Evolutionary conservation across 2,329 filamentous ascomycete species (phyloP), one percentile per base, ranked within the genome.

Genomic region (Hymenoscyphus linearis): DNA sequence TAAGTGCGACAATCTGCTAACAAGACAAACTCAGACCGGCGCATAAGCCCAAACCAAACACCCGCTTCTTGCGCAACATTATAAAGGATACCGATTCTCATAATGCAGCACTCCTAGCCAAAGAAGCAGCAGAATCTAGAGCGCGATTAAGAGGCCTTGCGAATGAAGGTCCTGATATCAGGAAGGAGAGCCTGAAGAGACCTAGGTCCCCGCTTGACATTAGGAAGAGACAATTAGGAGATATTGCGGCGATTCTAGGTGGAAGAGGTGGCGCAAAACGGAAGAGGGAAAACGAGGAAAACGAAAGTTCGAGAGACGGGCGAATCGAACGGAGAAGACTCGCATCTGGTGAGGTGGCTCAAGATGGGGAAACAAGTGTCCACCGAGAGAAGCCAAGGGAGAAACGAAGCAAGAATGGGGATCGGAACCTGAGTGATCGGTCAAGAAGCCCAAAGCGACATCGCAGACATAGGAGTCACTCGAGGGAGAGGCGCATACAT

Each of bases 11-110:
- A 14, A 13, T 25, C 10, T 14, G 40, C 40, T 25, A 9, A 37
- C 31, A 67, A 54, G 4, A 37, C 31, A 67, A 54, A 16, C 34
- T 52, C 34, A 73, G 71, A 61, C 70, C 69, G 59, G 76, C 82
- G 53, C 83, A 83, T 67, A 84, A 87, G 65, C 91, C 90, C 0
- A 97, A 93, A 73, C 93, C 93, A 2, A 98, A 99, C 70, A 97
- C 90, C 0, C 84, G 89, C 36, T 98, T 98, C 72, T 78, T 99
- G 50, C 87, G 87, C 61, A 89, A 95, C 70, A 90, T 98, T 60
- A 91, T 99, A 64, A 89, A 88, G 65, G 89, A 95, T 67, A 96
- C 91, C 9, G 89, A 96, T 69, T 88, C 76, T 59, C 93, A 99
- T 76, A 99, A 99, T 81, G 86, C 89, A 26, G 89, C 91, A 0